phyloP scores from a whole-genome alignment of 768 basidiomycete genomes.

The Collybiopsis confluens region DNA sequence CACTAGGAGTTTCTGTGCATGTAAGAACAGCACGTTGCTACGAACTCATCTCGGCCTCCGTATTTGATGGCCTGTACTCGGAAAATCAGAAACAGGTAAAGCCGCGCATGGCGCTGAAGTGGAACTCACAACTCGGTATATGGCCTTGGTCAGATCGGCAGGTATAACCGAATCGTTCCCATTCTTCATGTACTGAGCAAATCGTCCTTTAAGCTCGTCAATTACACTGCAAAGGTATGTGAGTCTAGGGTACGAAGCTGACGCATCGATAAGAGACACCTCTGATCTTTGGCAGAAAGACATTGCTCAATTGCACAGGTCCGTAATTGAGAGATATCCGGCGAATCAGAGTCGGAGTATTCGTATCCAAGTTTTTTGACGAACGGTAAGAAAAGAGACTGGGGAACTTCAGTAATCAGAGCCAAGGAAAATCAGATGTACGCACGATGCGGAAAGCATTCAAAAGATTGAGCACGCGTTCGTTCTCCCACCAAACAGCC shows the following conservation, averaged over 20 bases:
- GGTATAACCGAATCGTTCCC: slow-evolving; percentile 79
- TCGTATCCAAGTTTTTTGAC: slow-evolving; percentile 59
- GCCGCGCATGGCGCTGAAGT: slow-evolving; percentile 4
- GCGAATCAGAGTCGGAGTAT: slow-evolving; percentile 44
- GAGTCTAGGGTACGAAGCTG: too few species aligned
- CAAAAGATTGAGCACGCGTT: slow-evolving; percentile 32
- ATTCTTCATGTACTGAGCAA: slow-evolving; percentile 64
- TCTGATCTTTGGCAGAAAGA: slow-evolving; percentile 39
- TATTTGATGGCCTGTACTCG: slow-evolving; percentile 58
- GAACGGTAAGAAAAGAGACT: slow-evolving; percentile 51
- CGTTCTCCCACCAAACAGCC: slow-evolving; percentile 65
- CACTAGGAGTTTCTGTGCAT: neutral
- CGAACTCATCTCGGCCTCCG: slow-evolving; percentile 60
- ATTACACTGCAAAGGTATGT: slow-evolving; percentile 39
- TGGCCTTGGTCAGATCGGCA: slow-evolving; percentile 64
- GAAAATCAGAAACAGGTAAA: neutral
- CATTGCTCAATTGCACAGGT: slow-evolving; percentile 49
- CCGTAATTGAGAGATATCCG: slow-evolving; percentile 54
- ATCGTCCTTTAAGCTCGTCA: slow-evolving; percentile 52
- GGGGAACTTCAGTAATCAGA: neutral
- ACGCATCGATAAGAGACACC: slow-evolving; percentile 18
- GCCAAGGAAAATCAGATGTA: neutral
- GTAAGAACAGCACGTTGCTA: neutral
- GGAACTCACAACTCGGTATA: slow-evolving; percentile 56
- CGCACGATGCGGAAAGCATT: slow-evolving; percentile 37